Percentiles rank a stretch among this genome's conserved stretches.
Evolutionary conservation across 345 rosid genomes (phyloP).

Genomic region (Brassica juncea): DNA sequence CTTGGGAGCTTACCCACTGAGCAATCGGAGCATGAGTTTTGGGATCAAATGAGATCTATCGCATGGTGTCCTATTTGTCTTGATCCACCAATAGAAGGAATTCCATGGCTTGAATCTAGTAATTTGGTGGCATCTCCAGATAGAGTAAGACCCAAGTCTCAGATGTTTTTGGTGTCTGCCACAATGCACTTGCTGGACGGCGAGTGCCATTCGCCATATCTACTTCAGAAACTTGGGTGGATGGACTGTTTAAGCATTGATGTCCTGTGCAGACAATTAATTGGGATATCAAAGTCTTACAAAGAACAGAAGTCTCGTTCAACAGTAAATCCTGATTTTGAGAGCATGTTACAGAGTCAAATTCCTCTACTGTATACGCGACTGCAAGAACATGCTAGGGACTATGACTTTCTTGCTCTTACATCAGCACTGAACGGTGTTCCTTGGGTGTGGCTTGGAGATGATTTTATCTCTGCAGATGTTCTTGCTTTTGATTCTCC

Average conservation of each 20-base stretch:
- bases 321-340: conserved; percentile 50
- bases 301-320: conserved; percentile 56
- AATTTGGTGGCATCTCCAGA: conserved; percentile 66
- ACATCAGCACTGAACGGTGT: conserved; percentile 67
- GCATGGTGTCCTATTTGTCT: conserved; percentile 82
- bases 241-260: conserved; percentile 52
- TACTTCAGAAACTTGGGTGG: conserved; percentile 88
- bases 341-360: conserved; percentile 61
- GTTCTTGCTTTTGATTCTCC: conserved; percentile 98
- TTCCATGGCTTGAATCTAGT: conserved; percentile 79
- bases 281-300: conserved; percentile 71
- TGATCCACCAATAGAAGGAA: conserved; percentile 69
- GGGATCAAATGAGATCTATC: conserved; percentile 77
- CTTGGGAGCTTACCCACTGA: conserved; percentile 54
- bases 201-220: conserved; percentile 58
- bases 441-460: conserved; percentile 95
- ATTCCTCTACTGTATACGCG: conserved; percentile 62
- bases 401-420: conserved; percentile 58
- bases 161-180: conserved; percentile 79
- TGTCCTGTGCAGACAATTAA: conserved; percentile 64
- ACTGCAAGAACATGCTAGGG: conserved; percentile 63
- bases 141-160: conserved; percentile 81
- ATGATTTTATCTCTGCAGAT: conserved; percentile 74
- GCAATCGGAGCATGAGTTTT: conserved; percentile 74
- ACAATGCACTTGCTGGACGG: conserved; percentile 74